Base-by-base conservation (phyloP, 2,329 filamentous ascomycete genomes). In the Knufia petricola region DNA sequence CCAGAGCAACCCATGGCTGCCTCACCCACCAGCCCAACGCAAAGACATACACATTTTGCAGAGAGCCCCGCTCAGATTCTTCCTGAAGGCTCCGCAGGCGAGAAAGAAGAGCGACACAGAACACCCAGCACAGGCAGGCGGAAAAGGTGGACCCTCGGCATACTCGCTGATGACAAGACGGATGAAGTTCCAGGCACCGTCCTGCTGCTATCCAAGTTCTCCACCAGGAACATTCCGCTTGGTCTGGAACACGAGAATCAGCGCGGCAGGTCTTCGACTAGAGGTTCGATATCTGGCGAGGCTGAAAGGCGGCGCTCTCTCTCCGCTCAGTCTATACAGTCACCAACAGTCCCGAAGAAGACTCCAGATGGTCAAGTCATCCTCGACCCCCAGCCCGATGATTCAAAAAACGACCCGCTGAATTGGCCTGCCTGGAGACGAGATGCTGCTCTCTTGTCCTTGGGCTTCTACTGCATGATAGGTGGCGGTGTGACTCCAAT, bases 401-500 rank as follows among this genome's bases (percentile, higher is more conserved):
- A 95, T 45, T 88, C 86, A 0, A 72, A 76, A 45, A 95, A 96
- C 56, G 90, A 96, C 59, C 90, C 90, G 1, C 69, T 96, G 49
- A 96, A 96, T 63, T 96, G 90, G 90, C 81, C 85, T 0, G 69
- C 75, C 4, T 87, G 86, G 81, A 78, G 87, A 34, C 76, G 90
- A 64, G 87, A 96, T 64, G 65, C 75, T 20, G 87, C 90, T 0
- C 68, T 96, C 53, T 59, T 94, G 0, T 90, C 84, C 0, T 72
- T 96, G 3, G 90, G 90, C 1, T 83, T 95, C 60, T 95, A 94
- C 66, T 95, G 88, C 65, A 85, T 95, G 80, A 68, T 95, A 15
- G 90, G 90, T 48, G 90, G 90, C 34, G 90, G 90, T 37, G 94
- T 94, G 72, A 95, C 89, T 0, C 85, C 92, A 0, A 72, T 95